Evolutionary conservation across 1,139 yeast genomes (phyloP).

Genomic region (Blastobotrys niveus): DNA sequence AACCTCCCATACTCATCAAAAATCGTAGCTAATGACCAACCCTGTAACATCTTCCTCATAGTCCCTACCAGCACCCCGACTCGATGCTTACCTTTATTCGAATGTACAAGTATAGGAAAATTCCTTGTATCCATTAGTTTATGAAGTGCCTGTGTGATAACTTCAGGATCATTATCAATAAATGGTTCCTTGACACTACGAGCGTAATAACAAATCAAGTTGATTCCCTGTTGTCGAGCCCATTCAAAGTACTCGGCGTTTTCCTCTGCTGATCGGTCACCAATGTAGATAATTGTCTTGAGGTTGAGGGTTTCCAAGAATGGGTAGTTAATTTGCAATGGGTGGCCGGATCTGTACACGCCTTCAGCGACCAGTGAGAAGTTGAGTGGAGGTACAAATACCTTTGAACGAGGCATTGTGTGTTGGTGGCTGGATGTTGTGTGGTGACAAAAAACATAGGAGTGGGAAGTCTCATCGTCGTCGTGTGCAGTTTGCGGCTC

Average conservation of each 20-base stretch:
- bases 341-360: constrained; percentile 88
- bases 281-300: constrained; percentile 69
- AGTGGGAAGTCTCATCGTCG: too few species aligned
- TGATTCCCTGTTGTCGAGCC: constrained; percentile 52
- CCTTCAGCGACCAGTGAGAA: constrained; percentile 84
- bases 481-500: too few species aligned
- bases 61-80: constrained; percentile 88
- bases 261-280: constrained; percentile 56
- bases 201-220: constrained; percentile 58
- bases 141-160: constrained; percentile 57
- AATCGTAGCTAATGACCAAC: constrained; percentile 89
- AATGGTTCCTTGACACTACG: constrained; percentile 73
- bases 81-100: constrained; percentile 92
- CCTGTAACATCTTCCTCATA: constrained; percentile 77
- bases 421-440: too few species aligned
- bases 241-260: constrained; percentile 58
- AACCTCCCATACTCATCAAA: constrained; percentile 91
- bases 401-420: too few species aligned
- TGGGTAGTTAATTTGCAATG: constrained; percentile 76
- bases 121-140: constrained; percentile 63
- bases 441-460: too few species aligned
- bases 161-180: constrained; percentile 49
- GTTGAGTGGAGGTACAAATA: constrained; percentile 79
- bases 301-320: constrained; percentile 66
- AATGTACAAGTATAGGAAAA: constrained; percentile 82